phyloP scores from a whole-genome alignment of 2,329 filamentous ascomycete genomes.

The Sporothrix sp. region DNA sequence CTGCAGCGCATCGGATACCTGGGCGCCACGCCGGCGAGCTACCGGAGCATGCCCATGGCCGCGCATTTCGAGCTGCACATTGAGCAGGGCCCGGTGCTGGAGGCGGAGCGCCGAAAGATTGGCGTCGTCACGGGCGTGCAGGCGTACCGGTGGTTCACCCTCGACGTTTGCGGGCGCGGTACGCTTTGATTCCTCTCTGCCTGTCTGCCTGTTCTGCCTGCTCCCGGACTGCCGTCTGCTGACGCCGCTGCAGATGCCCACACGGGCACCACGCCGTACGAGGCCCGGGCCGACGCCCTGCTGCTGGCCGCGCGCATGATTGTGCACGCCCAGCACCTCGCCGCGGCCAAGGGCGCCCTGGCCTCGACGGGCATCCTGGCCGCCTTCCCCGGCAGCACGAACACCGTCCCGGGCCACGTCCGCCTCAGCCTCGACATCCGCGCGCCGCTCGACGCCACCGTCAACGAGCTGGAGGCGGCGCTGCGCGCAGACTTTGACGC shows the following conservation, averaged over 20 bases:
- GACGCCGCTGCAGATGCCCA: constrained; percentile 59
- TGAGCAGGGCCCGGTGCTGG: constrained; percentile 70
- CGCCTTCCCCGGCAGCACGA: too few species aligned
- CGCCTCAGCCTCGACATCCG: constrained; percentile 61
- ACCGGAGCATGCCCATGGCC: constrained; percentile 52
- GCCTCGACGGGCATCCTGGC: too few species aligned
- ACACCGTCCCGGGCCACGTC: constrained; percentile 62
- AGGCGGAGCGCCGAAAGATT: constrained; percentile 52
- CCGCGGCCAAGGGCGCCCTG: constrained; percentile 61
- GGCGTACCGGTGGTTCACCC: constrained; percentile 63
- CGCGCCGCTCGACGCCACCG: constrained; percentile 42
- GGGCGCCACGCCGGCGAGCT: constrained; percentile 45
- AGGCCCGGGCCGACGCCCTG: constrained; percentile 24
- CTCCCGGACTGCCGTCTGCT: too few species aligned
- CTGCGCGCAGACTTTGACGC: constrained; percentile 47
- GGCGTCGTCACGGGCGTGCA: constrained; percentile 65
- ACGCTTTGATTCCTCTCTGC: too few species aligned
- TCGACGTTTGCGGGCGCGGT: constrained; percentile 58
- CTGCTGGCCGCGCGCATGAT: constrained; percentile 52
- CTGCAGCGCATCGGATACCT: constrained; percentile 64
- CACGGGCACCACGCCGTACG: constrained; percentile 59
- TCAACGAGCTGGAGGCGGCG: constrained; percentile 46
- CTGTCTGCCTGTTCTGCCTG: too few species aligned
- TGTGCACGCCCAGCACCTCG: constrained; percentile 33
- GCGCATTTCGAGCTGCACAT: constrained; percentile 81